A percentile compares a stretch with the other conserved stretches of the same genome.
Conservation (phyloP, 2,329 filamentous ascomycete species). For the Diplodia sapinea region DNA sequence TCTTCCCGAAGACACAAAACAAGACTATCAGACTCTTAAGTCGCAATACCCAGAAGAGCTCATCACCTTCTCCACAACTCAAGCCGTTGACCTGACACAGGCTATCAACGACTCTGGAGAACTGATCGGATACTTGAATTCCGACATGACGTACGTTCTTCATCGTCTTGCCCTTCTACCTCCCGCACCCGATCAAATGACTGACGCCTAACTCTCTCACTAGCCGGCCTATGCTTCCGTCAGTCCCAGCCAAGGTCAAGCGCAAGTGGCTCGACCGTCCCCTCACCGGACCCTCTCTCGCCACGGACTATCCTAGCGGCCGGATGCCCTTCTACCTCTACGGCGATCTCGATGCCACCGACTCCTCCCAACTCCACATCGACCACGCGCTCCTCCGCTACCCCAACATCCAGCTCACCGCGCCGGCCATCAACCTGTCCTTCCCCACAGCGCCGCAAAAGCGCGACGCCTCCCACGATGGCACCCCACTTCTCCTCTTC, state of each 20-base stretch:
- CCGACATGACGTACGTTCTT: conserved; percentile 5
- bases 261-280: conserved; percentile 41
- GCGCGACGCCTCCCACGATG: background rate
- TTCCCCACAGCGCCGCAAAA: background rate
- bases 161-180: background rate
- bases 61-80: conserved; percentile 39
- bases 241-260: conserved; percentile 40
- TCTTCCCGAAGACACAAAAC: conserved; percentile 35
- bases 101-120: conserved; percentile 33
- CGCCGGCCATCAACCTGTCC: conserved; percentile 33
- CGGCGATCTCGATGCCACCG: conserved; percentile 52
- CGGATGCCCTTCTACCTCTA: conserved; percentile 57
- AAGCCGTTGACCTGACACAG: conserved; percentile 37
- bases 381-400: conserved; percentile 53
- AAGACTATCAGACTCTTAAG: conserved; percentile 39
- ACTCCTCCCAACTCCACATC: conserved; percentile 43
- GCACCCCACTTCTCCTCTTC: conserved; percentile 39
- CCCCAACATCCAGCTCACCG: conserved; percentile 50
- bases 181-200: background rate
- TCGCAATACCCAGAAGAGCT: conserved; percentile 38
- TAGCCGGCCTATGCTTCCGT: conserved; percentile 34
- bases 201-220: background rate
- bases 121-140: conserved; percentile 2
- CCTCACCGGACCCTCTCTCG: conserved; percentile 46
- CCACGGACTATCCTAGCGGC: conserved; percentile 44